Percentiles rank a stretch among this genome's conserved stretches.
Conservation (phyloP, 2,329 filamentous ascomycete species). For the Chrysosporium keratinophilum region DNA sequence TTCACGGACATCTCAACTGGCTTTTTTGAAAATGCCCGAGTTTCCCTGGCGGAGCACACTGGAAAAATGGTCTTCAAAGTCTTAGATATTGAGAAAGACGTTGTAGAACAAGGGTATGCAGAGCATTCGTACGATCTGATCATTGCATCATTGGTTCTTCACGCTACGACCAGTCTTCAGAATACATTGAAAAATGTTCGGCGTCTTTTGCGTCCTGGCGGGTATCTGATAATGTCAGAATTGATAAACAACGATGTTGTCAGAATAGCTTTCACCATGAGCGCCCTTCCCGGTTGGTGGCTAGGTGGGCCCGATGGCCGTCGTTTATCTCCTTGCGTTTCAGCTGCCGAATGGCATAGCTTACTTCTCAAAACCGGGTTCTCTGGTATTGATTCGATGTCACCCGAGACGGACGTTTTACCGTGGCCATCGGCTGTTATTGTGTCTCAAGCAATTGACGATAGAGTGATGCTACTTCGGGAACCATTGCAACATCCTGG, state of each 20-base stretch:
- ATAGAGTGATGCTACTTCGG: not conserved
- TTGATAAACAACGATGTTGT: constrained; percentile 21
- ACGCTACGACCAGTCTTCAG: constrained; percentile 27
- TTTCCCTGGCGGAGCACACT: constrained; percentile 22
- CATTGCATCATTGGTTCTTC: constrained; percentile 33
- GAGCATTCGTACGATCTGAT: constrained; percentile 30
- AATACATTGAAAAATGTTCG: constrained; percentile 28
- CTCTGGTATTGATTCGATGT: constrained; percentile 11
- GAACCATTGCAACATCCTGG: not conserved
- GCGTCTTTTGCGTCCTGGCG: constrained; percentile 37
- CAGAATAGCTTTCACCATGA: constrained; percentile 23
- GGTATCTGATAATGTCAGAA: constrained; percentile 39
- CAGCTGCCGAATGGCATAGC: constrained; percentile 8
- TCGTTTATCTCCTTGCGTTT: not conserved
- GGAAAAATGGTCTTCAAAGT: constrained; percentile 28
- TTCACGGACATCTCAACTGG: constrained; percentile 39
- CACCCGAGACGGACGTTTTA: not conserved
- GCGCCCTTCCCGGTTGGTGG: constrained; percentile 25
- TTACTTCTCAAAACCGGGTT: constrained; percentile 12
- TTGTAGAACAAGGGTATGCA: constrained; percentile 15
- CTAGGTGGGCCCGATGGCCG: constrained; percentile 13
- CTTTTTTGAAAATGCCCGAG: constrained; percentile 33
- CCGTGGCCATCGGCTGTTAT: constrained; percentile 1
- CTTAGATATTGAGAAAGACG: constrained; percentile 17
- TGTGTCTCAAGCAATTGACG: constrained; percentile 11